phyloP scores from a whole-genome alignment of 129 eudicot genomes.

The Centrapalus pauciflorus region DNA sequence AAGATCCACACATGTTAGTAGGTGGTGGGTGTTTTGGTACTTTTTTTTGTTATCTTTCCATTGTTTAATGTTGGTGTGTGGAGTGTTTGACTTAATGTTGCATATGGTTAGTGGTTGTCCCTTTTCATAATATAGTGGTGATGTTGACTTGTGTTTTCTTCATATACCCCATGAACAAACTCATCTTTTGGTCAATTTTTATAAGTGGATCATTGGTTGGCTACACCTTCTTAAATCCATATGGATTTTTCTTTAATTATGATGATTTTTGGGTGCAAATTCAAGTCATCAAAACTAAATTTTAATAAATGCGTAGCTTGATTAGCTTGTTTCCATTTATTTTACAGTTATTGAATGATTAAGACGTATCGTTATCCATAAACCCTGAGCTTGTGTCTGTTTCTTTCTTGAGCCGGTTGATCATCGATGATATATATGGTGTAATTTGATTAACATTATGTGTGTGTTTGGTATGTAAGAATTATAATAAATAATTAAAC shows the following conservation, averaged over 20 bases:
- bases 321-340: too few relatives aligned
- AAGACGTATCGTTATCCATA: too few relatives aligned
- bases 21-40: background rate
- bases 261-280: background rate
- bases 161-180: background rate
- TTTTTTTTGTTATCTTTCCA: too few relatives aligned
- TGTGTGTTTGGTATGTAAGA: too few relatives aligned
- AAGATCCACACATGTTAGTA: too few relatives aligned
- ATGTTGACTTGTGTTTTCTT: constrained; percentile 2
- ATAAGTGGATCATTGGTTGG: constrained; percentile 9
- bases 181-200: background rate
- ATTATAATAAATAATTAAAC: too few relatives aligned
- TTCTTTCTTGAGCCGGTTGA: too few relatives aligned
- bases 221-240: background rate
- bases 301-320: too few relatives aligned
- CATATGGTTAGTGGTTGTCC: constrained; percentile 26
- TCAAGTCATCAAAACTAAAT: background rate
- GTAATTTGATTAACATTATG: too few relatives aligned
- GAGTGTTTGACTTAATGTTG: constrained; percentile 2
- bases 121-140: background rate
- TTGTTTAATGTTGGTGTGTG: background rate
- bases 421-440: too few relatives aligned
- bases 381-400: too few relatives aligned
- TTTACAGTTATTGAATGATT: too few relatives aligned
- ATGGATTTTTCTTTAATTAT: background rate